Conservation (phyloP, 1,284 basidiomycete species). For the Trametes polyzona region DNA sequence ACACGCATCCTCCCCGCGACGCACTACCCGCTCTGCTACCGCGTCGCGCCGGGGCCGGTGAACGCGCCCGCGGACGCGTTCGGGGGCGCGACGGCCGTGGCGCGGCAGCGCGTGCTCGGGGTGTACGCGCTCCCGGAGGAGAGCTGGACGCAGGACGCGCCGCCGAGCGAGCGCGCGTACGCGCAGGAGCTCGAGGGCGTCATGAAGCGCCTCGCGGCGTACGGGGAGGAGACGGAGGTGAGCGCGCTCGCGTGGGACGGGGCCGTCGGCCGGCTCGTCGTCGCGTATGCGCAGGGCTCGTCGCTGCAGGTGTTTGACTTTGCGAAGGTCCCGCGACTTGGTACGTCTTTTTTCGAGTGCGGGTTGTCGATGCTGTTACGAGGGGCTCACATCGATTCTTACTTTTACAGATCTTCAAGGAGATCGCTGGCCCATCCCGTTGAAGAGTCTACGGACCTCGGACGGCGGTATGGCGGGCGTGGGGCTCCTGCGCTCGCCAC, state of each 20-base stretch:
- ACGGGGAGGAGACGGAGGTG: background rate
- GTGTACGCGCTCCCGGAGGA: background rate
- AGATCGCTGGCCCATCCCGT: background rate
- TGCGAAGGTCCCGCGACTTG: background rate
- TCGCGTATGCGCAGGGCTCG: background rate
- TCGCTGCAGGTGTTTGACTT: background rate
- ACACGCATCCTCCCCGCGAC: background rate
- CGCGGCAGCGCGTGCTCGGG: too few species aligned
- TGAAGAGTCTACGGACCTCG: too few species aligned
- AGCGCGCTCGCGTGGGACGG: conserved; percentile 1
- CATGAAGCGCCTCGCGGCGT: background rate
- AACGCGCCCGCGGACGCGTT: too few species aligned
- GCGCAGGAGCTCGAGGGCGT: background rate
- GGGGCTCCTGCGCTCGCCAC: too few species aligned
- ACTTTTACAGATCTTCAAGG: background rate
- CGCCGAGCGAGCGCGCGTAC: background rate
- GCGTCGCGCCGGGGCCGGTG: too few species aligned
- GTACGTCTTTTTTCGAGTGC: background rate
- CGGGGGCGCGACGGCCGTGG: too few species aligned
- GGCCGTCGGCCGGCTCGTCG: background rate
- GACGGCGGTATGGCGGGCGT: too few species aligned
- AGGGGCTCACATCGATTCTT: background rate
- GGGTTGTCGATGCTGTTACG: too few species aligned
- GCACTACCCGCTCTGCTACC: background rate
- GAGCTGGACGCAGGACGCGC: background rate